A percentile compares a stretch with the other conserved stretches of the same genome.
These are phyloP conservation scores for Aureobasidium lini DNA, from an alignment of 2,329 filamentous ascomycete genomes.

Conservation along the genomic window DNA sequence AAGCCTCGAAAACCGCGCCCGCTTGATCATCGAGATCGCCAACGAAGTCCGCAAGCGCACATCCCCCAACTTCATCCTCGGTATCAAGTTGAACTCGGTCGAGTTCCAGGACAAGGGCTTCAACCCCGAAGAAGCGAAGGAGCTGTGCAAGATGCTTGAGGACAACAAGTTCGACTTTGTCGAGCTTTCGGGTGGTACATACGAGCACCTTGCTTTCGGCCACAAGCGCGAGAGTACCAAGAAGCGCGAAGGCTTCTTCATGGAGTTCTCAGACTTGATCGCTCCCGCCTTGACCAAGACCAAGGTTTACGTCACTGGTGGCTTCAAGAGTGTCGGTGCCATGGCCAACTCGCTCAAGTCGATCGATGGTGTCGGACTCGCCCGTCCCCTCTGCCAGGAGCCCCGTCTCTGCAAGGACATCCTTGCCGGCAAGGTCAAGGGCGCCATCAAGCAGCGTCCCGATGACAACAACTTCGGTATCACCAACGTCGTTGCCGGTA, in stretches of 20 bases:
- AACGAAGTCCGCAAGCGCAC: slow-evolving; percentile 31
- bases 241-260: slow-evolving; percentile 51
- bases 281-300: slow-evolving; percentile 43
- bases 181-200: slow-evolving; percentile 54
- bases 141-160: slow-evolving; percentile 44
- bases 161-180: slow-evolving; percentile 48
- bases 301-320: slow-evolving; percentile 53
- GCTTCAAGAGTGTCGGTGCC: slow-evolving; percentile 46
- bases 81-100: slow-evolving; percentile 54
- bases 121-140: slow-evolving; percentile 42
- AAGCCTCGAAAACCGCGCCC: slow-evolving; percentile 35
- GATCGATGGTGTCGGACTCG: slow-evolving; percentile 56
- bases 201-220: slow-evolving; percentile 45
- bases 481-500: slow-evolving; percentile 40
- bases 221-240: slow-evolving; percentile 49
- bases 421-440: slow-evolving; percentile 38
- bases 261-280: slow-evolving; percentile 52
- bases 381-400: slow-evolving; percentile 47
- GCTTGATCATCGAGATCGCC: slow-evolving; percentile 35
- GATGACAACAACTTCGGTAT: slow-evolving; percentile 47
- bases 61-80: slow-evolving; percentile 36
- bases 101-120: slow-evolving; percentile 49
- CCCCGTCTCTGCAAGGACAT: slow-evolving; percentile 39
- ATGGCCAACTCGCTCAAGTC: slow-evolving; percentile 52
- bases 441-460: slow-evolving; percentile 41